phyloP scores from a whole-genome alignment of 306 rosid species.

The Alnus glutinosa region DNA sequence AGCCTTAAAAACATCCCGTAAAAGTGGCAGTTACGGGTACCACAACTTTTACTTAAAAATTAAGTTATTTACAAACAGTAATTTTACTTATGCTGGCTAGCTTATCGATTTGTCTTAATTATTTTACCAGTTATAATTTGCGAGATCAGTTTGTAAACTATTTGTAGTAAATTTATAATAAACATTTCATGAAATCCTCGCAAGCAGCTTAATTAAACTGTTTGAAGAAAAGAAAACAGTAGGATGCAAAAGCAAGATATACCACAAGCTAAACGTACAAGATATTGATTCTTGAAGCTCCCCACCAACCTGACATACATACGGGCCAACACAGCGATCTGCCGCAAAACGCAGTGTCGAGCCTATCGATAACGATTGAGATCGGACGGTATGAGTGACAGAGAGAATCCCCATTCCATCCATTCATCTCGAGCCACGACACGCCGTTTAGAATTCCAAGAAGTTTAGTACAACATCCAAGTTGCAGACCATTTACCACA shows the following conservation, averaged over 20 bases:
- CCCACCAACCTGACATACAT: background rate
- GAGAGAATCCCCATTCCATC: too few species aligned
- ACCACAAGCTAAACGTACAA: background rate
- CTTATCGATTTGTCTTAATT: too few species aligned
- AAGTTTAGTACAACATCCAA: background rate
- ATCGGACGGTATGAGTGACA: background rate
- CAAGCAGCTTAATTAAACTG: background rate
- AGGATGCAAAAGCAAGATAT: background rate
- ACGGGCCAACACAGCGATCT: too few species aligned
- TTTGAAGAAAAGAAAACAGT: background rate
- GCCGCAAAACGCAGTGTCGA: too few species aligned
- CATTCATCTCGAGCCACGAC: background rate
- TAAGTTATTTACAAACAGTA: too few species aligned
- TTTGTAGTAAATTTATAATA: background rate
- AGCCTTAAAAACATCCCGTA: background rate
- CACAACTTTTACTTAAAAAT: too few species aligned
- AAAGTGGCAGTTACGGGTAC: background rate
- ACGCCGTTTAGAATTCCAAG: background rate
- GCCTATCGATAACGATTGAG: too few species aligned
- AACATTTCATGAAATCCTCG: background rate
- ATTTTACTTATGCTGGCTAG: too few species aligned
- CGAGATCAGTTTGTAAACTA: too few species aligned
- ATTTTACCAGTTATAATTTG: too few species aligned
- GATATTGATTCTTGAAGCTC: background rate
- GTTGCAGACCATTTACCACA: background rate